Conservation (phyloP, 208 protist genomes). For the Endotrypanum monterogeii region DNA sequence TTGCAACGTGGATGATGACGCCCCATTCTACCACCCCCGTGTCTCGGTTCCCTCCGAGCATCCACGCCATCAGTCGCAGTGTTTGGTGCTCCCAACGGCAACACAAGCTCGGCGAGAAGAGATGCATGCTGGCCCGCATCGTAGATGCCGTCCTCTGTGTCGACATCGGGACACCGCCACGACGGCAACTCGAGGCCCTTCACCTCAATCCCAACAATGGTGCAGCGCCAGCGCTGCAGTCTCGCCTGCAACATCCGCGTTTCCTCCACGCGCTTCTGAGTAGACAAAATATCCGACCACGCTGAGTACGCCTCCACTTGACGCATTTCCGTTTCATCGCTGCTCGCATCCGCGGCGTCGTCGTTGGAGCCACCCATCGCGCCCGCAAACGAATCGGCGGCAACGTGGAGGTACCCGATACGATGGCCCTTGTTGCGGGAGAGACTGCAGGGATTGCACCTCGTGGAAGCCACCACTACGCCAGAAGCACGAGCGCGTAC, state of each 20-base stretch:
- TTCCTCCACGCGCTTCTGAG: slow-evolving; percentile 1
- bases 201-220: slow-evolving; percentile 22
- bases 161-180: slow-evolving; percentile 6
- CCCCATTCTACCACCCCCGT: neutral
- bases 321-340: neutral
- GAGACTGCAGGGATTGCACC: neutral
- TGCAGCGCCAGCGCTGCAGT: slow-evolving; percentile 28
- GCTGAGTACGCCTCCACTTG: slow-evolving; percentile 25
- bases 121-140: neutral
- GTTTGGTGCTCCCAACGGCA: neutral
- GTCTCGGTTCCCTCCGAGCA: neutral
- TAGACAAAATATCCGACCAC: slow-evolving; percentile 22
- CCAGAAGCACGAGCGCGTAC: slow-evolving; percentile 8
- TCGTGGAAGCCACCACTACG: neutral
- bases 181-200: slow-evolving; percentile 17
- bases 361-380: neutral
- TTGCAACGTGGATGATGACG: neutral
- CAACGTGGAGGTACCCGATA: neutral
- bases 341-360: slow-evolving; percentile 3
- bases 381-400: neutral
- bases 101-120: slow-evolving; percentile 14
- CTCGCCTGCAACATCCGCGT: slow-evolving; percentile 6
- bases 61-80: neutral
- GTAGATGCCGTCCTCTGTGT: neutral
- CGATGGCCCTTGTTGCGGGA: neutral